These are phyloP conservation scores for Fusarium sp. DNA, from an alignment of 2,329 filamentous ascomycete genomes.

Conservation along the genomic window DNA sequence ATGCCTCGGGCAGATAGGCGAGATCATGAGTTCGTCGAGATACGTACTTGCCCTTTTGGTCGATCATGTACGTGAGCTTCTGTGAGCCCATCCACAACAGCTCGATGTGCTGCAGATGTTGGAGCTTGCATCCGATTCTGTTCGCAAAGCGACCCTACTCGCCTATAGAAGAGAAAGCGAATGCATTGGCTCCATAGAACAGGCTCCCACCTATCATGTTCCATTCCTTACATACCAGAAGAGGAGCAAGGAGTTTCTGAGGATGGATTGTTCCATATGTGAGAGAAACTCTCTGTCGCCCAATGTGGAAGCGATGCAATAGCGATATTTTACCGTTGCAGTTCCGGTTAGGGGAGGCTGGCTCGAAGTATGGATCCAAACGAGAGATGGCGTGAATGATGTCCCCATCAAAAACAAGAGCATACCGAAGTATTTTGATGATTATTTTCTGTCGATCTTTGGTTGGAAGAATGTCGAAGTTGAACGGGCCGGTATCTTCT, in stretches of 20 bases:
- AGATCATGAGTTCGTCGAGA: slow-evolving; percentile 53
- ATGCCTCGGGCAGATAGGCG: slow-evolving; percentile 47
- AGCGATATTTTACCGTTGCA: slow-evolving; percentile 33
- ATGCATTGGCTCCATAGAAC: slow-evolving; percentile 61
- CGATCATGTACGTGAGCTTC: slow-evolving; percentile 34
- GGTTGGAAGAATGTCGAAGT: slow-evolving; percentile 45
- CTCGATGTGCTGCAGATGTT: slow-evolving; percentile 57
- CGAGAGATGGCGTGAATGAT: slow-evolving; percentile 57
- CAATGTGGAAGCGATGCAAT: slow-evolving; percentile 54
- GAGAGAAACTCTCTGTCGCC: slow-evolving; percentile 43
- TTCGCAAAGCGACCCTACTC: slow-evolving; percentile 59
- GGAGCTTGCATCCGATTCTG: slow-evolving; percentile 53
- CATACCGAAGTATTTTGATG: slow-evolving; percentile 50
- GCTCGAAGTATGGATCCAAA: slow-evolving; percentile 49
- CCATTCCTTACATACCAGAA: slow-evolving; percentile 54
- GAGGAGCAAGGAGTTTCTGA: slow-evolving; percentile 47
- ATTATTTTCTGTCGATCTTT: background rate
- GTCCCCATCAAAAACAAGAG: slow-evolving; percentile 47
- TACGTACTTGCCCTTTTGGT: slow-evolving; percentile 36
- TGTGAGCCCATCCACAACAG: slow-evolving; percentile 54
- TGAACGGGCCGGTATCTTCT: slow-evolving; percentile 35
- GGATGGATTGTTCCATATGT: slow-evolving; percentile 46
- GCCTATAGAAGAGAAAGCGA: slow-evolving; percentile 63
- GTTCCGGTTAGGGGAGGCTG: background rate
- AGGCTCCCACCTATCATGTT: slow-evolving; percentile 52